Conservation (phyloP, 2,329 filamentous ascomycete species). For the Orbilia javanica region DNA sequence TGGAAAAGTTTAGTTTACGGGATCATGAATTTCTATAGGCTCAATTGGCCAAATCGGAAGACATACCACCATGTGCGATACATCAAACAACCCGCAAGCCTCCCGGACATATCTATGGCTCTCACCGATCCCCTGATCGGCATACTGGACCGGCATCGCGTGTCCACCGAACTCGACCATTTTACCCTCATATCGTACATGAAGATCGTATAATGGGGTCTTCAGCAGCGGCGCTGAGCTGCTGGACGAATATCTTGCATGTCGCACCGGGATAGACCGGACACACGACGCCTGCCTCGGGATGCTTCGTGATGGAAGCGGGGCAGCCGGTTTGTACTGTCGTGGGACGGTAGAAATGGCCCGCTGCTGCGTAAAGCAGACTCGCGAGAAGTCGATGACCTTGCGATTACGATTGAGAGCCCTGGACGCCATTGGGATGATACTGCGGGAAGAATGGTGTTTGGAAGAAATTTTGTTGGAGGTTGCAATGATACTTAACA, state of each 20-base stretch:
- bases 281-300: conserved; percentile 10
- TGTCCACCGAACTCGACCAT: conserved; percentile 97
- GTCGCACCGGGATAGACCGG: conserved; percentile 26
- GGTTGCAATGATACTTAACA: not conserved
- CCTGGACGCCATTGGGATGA: conserved; percentile 44
- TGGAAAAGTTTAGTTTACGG: conserved; percentile 11
- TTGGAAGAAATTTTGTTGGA: conserved; percentile 39
- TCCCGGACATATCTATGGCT: conserved; percentile 91
- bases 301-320: conserved; percentile 9
- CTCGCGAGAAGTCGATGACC: conserved; percentile 36
- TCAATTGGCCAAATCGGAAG: not conserved
- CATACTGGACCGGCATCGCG: conserved; percentile 92
- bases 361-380: conserved; percentile 37
- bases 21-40: not conserved
- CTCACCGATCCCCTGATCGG: conserved; percentile 79
- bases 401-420: conserved; percentile 42
- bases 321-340: conserved; percentile 24
- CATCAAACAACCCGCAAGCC: conserved; percentile 92
- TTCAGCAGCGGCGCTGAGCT: conserved; percentile 67
- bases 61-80: conserved; percentile 84
- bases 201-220: conserved; percentile 83
- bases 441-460: not conserved
- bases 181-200: conserved; percentile 83
- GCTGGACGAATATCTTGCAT: conserved; percentile 47
- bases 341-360: conserved; percentile 34